These are phyloP conservation scores for Rhodamnia rubescens DNA, from an alignment of 345 rosid genomes.

Conservation along the genomic window DNA sequence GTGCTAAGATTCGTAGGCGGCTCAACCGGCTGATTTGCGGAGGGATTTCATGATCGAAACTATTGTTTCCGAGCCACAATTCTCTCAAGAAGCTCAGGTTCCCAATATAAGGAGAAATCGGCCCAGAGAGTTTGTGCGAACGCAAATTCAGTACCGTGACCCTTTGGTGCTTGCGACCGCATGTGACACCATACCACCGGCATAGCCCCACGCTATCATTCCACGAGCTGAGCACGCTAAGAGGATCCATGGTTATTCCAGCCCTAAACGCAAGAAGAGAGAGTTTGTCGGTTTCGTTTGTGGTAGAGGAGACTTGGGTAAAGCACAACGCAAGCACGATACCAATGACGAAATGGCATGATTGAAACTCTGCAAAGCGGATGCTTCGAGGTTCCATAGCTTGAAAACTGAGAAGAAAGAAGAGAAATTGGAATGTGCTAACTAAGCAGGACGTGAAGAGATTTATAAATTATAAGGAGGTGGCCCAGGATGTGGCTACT, in stretches of 20 bases:
- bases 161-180: neutral
- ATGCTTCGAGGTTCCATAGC: neutral
- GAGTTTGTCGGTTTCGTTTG: neutral
- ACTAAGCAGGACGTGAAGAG: neutral
- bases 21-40: neutral
- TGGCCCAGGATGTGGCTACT: neutral
- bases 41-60: neutral
- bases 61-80: neutral
- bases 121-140: neutral
- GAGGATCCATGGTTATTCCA: neutral
- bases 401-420: neutral
- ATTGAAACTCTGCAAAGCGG: neutral
- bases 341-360: neutral
- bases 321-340: neutral
- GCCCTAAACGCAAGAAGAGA: neutral
- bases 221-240: neutral
- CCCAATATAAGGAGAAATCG: neutral
- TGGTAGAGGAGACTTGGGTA: neutral
- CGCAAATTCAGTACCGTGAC: neutral
- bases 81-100: neutral
- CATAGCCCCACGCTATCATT: neutral
- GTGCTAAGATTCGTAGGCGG: accelerated
- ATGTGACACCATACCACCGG: neutral
- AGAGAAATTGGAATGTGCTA: neutral
- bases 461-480: neutral